Evolutionary conservation across 1,284 basidiomycete species (phyloP).

Genomic region (Trametes versicolor): DNA sequence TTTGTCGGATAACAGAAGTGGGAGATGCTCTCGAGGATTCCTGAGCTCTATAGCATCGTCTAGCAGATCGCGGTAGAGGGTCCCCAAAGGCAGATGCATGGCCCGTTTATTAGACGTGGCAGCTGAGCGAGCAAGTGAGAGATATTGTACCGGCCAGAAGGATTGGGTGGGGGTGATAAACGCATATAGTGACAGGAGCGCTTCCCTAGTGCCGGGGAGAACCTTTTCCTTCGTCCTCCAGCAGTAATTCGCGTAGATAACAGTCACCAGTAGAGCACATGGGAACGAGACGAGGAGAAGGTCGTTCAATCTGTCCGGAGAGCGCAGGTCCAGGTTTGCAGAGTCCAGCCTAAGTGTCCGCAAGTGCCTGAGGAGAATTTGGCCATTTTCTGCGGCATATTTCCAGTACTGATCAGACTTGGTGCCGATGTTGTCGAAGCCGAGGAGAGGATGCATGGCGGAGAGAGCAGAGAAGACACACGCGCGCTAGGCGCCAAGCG

Average conservation of each 20-base stretch:
- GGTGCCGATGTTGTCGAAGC: neutral
- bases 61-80: slow-evolving; percentile 36
- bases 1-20: slow-evolving; percentile 39
- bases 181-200: slow-evolving; percentile 45
- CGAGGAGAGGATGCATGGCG: slow-evolving; percentile 6
- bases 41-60: slow-evolving; percentile 45
- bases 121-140: slow-evolving; percentile 39
- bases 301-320: neutral
- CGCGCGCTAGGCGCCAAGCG: neutral
- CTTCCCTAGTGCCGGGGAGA: slow-evolving; percentile 17
- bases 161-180: slow-evolving; percentile 48
- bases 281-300: slow-evolving; percentile 2
- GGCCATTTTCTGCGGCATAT: neutral
- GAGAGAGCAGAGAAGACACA: neutral
- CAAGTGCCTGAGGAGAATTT: neutral
- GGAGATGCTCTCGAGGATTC: slow-evolving; percentile 41
- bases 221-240: neutral
- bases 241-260: neutral
- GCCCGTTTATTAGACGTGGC: slow-evolving; percentile 2
- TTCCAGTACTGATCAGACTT: neutral
- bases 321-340: neutral
- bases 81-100: slow-evolving; percentile 32
- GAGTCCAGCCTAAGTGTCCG: neutral
- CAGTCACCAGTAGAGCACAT: neutral
- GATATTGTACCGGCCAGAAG: slow-evolving; percentile 48